These are phyloP conservation scores for Brassica hybrid DNA, from an alignment of 441 rosid genomes.

Conservation along the genomic window DNA sequence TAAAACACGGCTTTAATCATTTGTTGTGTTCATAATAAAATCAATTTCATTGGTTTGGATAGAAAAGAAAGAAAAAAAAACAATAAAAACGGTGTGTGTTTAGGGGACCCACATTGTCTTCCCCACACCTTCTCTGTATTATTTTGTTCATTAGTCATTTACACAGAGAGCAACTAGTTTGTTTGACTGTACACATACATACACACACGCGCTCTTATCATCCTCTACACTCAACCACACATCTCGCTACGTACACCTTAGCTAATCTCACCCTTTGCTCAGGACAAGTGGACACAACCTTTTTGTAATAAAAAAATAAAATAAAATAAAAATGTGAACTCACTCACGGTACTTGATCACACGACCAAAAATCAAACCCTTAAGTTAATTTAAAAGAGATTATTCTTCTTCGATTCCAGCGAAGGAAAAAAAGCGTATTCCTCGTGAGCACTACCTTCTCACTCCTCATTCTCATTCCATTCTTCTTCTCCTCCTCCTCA, in stretches of 20 bases:
- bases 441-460: constrained; percentile 63
- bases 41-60: neutral
- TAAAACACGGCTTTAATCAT: neutral
- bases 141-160: neutral
- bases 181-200: neutral
- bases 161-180: neutral
- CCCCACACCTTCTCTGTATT: neutral
- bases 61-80: neutral
- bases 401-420: constrained; percentile 47
- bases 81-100: constrained; percentile 40
- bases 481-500: neutral
- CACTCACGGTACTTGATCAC: constrained; percentile 27
- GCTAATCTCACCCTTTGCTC: constrained; percentile 18
- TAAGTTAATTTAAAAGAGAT: neutral
- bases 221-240: constrained; percentile 19
- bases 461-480: constrained; percentile 27
- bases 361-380: constrained; percentile 9
- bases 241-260: neutral
- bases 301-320: neutral
- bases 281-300: constrained; percentile 28
- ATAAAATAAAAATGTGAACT: constrained; percentile 14
- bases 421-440: constrained; percentile 53
- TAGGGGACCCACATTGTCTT: constrained; percentile 29
- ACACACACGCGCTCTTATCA: constrained; percentile 8
- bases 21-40: neutral